Base-by-base conservation (phyloP, 2,329 filamentous ascomycete species). In the Ophidiomyces ophidiicola region DNA sequence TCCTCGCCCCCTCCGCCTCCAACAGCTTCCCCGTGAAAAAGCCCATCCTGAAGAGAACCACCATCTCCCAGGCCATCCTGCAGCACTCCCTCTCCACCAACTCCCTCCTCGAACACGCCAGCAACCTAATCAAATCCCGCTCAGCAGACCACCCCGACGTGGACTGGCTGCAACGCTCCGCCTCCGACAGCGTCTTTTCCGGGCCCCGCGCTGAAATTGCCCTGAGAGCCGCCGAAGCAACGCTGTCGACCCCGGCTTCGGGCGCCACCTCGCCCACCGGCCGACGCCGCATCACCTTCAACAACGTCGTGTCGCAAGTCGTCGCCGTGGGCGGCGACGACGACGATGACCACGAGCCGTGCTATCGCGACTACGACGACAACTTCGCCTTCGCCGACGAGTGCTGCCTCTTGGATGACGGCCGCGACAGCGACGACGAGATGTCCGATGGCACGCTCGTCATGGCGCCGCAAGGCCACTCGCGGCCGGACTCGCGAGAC, bases 11-110 rank as follows among this genome's bases (percentile, higher is more conserved):
- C 4, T 77, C 74, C 10, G 75, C 74, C 38, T 72, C 67, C 26
- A 74, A 70, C 48, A 86, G 44, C 20, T 80, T 85, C 46, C 62
- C 81, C 47, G 75, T 76, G 50, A 67, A 87, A 63, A 94, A 94
- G 62, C 84, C 87, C 1, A 96, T 96, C 44, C 63, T 98, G 43
- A 96, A 96, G 66, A 96, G 94, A 69, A 76, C 87, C 48, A 94
- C 84, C 60, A 88, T 93, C 71, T 96, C 88, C 0, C 88, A 96
- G 60, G 74, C 92, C 29, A 94, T 96, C 76, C 72, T 96, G 6
- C 86, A 94, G 57, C 75, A 80, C 46, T 94, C 87, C 0, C 60
- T 94, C 5, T 93, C 87, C 1, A 78, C 84, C 1, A 88, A 87
- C 2, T 94, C 87, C 4, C 70, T 96, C 11, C 66, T 96, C 12